These are phyloP conservation scores for Remersonia thermophila DNA, from an alignment of 2,329 filamentous ascomycete species.

Conservation along the genomic window DNA sequence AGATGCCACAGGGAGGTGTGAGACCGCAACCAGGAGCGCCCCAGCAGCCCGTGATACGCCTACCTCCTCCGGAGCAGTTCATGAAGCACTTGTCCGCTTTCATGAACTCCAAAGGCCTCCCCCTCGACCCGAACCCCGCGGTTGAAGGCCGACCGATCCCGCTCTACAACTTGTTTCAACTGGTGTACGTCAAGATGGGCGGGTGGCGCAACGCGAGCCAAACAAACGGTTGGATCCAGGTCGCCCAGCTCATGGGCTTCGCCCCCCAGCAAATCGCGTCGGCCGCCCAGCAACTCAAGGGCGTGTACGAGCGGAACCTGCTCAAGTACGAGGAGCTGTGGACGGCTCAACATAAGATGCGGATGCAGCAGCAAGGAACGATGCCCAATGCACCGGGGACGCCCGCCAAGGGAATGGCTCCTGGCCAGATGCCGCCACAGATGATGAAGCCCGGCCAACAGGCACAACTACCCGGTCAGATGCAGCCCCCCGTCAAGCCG, in stretches of 20 bases:
- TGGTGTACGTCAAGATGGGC: constrained; percentile 57
- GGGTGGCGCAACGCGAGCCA: constrained; percentile 64
- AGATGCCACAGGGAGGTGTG: constrained; percentile 33
- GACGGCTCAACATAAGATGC: constrained; percentile 37
- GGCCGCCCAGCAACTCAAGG: constrained; percentile 57
- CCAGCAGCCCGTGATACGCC: constrained; percentile 27
- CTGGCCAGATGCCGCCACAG: constrained; percentile 28
- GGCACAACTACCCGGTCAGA: constrained; percentile 27
- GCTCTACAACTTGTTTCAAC: constrained; percentile 64
- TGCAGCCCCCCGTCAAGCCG: constrained; percentile 32
- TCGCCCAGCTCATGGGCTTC: constrained; percentile 55
- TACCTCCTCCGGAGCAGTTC: constrained; percentile 54
- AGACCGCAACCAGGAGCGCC: constrained; percentile 28
- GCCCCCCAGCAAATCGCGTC: constrained; percentile 49
- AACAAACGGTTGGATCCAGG: constrained; percentile 58
- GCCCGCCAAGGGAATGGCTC: constrained; percentile 32
- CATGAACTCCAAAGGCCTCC: constrained; percentile 61
- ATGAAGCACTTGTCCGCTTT: constrained; percentile 66
- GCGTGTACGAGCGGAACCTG: constrained; percentile 65
- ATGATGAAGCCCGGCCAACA: constrained; percentile 30
- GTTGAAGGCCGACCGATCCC: constrained; percentile 64
- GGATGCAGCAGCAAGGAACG: constrained; percentile 25
- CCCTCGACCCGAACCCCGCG: constrained; percentile 61
- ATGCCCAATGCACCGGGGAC: constrained; percentile 22
- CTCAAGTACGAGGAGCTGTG: constrained; percentile 63